Evolutionary conservation across 352 stramenopile genomes (phyloP).

Genomic region (Pythium aristosporum): DNA sequence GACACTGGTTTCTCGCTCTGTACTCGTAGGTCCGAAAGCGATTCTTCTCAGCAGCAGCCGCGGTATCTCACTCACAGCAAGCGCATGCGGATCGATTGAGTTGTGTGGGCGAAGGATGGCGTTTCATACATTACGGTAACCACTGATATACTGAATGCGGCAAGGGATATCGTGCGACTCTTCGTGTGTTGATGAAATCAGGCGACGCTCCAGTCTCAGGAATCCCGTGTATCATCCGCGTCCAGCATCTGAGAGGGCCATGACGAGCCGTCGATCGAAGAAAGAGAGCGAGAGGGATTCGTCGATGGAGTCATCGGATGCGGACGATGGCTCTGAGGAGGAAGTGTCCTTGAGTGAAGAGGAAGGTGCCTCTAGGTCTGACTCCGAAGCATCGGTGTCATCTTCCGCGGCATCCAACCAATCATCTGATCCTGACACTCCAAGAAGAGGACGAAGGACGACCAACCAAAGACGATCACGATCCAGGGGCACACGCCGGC

Average conservation of each 20-base stretch:
- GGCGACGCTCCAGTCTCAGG: neutral
- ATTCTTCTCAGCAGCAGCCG: slow-evolving; percentile 47
- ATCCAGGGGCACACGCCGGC: neutral
- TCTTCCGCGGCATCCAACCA: slow-evolving; percentile 11
- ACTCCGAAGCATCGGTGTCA: neutral
- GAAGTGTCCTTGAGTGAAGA: slow-evolving; percentile 7
- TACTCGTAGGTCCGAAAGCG: slow-evolving; percentile 28
- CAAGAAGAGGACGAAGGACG: neutral
- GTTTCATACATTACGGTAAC: slow-evolving; percentile 3
- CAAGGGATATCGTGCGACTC: slow-evolving; percentile 6
- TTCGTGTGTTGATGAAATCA: slow-evolving; percentile 9
- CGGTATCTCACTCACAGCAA: slow-evolving; percentile 68
- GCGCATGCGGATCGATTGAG: slow-evolving; percentile 33
- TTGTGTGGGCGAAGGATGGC: neutral
- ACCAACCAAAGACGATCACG: neutral
- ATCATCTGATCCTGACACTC: neutral
- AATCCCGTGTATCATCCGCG: neutral
- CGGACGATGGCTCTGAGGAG: neutral
- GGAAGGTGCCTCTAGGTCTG: neutral
- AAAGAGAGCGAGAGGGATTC: slow-evolving; percentile 4
- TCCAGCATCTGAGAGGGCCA: neutral
- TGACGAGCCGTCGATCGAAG: slow-evolving; percentile 6
- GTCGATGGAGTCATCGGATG: neutral
- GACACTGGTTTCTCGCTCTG: neutral
- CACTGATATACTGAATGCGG: neutral